A percentile compares a stretch with the other conserved stretches of the same genome.
Evolutionary conservation across 805 yeast species (phyloP).

Genomic region (Schwanniomyces occidentalis): DNA sequence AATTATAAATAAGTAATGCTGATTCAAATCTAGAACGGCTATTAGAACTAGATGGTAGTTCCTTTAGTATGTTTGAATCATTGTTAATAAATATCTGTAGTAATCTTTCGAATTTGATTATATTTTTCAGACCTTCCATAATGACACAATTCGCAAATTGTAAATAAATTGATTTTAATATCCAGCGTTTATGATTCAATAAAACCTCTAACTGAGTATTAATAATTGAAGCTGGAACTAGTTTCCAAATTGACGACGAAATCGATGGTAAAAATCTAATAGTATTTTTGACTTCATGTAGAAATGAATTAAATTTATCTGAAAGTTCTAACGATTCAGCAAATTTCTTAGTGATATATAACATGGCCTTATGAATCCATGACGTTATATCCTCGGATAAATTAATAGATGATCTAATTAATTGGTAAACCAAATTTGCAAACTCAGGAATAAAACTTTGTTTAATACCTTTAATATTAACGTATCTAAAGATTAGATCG

Average conservation of each 20-base stretch:
- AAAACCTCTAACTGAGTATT: slow-evolving; percentile 69
- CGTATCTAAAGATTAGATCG: slow-evolving; percentile 19
- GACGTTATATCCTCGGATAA: slow-evolving; percentile 20
- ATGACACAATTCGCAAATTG: slow-evolving; percentile 45
- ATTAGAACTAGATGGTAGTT: slow-evolving; percentile 20
- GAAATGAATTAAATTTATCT: slow-evolving; percentile 30
- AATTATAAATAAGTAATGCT: slow-evolving; percentile 44
- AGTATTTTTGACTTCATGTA: slow-evolving; percentile 18
- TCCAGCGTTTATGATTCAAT: slow-evolving; percentile 48
- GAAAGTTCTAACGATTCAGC: slow-evolving; percentile 47
- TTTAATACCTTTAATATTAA: slow-evolving; percentile 26
- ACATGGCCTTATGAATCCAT: slow-evolving; percentile 60
- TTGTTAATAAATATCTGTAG: slow-evolving; percentile 66
- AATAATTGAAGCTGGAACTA: slow-evolving; percentile 46
- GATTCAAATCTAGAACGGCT: slow-evolving; percentile 39
- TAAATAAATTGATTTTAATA: slow-evolving; percentile 39
- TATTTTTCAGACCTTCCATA: slow-evolving; percentile 25
- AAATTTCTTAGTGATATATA: slow-evolving; percentile 63
- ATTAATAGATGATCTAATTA: slow-evolving; percentile 22
- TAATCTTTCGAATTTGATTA: slow-evolving; percentile 44
- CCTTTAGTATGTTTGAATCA: slow-evolving; percentile 36
- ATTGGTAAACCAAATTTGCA: slow-evolving; percentile 26
- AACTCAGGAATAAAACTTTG: slow-evolving; percentile 26
- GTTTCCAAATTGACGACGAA: slow-evolving; percentile 15
- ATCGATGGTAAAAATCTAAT: slow-evolving; percentile 9